These are phyloP conservation scores for Lachancea mirantina DNA, from an alignment of 805 yeast genomes.

Conservation along the genomic window DNA sequence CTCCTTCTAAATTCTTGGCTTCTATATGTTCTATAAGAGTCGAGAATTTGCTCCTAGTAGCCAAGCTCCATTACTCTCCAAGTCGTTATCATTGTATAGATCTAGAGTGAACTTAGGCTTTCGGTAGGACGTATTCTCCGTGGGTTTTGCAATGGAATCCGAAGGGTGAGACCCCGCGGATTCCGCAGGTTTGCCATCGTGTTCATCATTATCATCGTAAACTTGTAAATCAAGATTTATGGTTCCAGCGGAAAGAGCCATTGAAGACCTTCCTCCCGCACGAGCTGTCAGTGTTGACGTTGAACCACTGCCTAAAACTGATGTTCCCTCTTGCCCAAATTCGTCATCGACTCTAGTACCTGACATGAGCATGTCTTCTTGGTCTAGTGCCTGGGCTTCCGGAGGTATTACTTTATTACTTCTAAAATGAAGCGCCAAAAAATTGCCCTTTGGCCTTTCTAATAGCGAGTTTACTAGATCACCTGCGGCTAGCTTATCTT, in stretches of 20 bases:
- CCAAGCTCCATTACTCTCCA: slow-evolving; percentile 25
- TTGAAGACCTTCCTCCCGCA: neutral
- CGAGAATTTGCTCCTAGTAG: slow-evolving; percentile 27
- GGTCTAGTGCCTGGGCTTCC: slow-evolving; percentile 17
- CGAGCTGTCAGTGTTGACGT: slow-evolving; percentile 5
- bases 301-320: slow-evolving; percentile 7
- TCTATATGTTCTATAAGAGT: too few relatives aligned
- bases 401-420: slow-evolving; percentile 12
- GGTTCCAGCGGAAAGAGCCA: slow-evolving; percentile 1
- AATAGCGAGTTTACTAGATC: too few relatives aligned
- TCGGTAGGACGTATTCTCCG: slow-evolving; percentile 19
- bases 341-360: slow-evolving; percentile 11
- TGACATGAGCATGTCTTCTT: slow-evolving; percentile 28
- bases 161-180: slow-evolving; percentile 1
- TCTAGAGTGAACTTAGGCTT: slow-evolving; percentile 25
- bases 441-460: too few relatives aligned
- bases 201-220: slow-evolving; percentile 3
- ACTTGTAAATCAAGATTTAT: slow-evolving; percentile 8
- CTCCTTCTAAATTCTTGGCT: too few relatives aligned
- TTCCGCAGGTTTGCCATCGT: neutral
- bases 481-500: slow-evolving; percentile 22
- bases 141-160: slow-evolving; percentile 5
- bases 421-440: slow-evolving; percentile 20
- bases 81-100: slow-evolving; percentile 26
- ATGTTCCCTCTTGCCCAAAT: slow-evolving; percentile 4